Conservation (phyloP, 2,329 filamentous ascomycete species). For the Claviceps quebecensis region DNA sequence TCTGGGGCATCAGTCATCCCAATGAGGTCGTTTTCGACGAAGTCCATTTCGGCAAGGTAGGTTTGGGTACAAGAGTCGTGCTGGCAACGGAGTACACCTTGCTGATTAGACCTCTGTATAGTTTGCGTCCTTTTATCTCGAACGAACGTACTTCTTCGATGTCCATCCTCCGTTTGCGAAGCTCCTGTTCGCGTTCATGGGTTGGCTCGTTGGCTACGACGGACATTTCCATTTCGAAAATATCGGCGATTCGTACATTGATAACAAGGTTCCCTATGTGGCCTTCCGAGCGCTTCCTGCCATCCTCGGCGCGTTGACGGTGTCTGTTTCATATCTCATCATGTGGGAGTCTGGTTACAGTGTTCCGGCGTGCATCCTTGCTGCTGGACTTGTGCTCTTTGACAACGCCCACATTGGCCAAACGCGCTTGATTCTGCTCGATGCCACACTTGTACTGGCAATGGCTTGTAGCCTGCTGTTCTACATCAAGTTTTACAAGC, state of each 20-base stretch:
- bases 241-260: constrained; percentile 95
- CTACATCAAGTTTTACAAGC: constrained; percentile 97
- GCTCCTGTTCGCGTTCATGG: constrained; percentile 90
- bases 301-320: constrained; percentile 78
- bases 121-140: constrained; percentile 73
- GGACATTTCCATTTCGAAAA: constrained; percentile 97
- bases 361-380: constrained; percentile 77
- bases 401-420: constrained; percentile 98
- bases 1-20: constrained; percentile 91
- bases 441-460: constrained; percentile 84
- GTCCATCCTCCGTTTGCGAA: constrained; percentile 97
- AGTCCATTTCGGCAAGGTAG: constrained; percentile 97
- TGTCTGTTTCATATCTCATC: constrained; percentile 87
- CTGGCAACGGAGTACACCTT: background rate
- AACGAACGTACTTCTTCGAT: constrained; percentile 99
- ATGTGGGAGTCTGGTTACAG: constrained; percentile 99
- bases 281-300: constrained; percentile 90
- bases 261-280: constrained; percentile 94
- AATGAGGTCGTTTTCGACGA: constrained; percentile 98
- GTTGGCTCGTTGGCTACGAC: constrained; percentile 95
- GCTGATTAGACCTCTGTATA: constrained; percentile 16
- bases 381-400: constrained; percentile 74
- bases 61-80: constrained; percentile 12
- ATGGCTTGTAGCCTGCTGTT: constrained; percentile 90
- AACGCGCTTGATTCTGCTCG: constrained; percentile 85